Base-by-base conservation (phyloP, 1,139 yeast species). In the Blastobotrys arbuscula region DNA sequence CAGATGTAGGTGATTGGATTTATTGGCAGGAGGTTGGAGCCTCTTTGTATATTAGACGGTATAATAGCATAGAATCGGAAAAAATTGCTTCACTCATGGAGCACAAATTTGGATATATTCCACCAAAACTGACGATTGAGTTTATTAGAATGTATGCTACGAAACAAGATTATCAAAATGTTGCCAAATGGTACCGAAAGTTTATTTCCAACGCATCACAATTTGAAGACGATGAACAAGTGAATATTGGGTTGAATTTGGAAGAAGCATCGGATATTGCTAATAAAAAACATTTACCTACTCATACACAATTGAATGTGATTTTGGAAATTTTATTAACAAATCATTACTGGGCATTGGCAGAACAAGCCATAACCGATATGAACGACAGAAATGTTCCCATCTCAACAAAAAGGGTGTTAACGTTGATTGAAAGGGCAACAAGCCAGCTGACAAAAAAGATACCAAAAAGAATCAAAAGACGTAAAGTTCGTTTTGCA, bases 1-100 rank as follows among this genome's bases (percentile, higher is more conserved):
- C 45, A 1, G 69, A 67, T 23, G 63, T 60, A 1, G 42, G 39
- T 15, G 53, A 53, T 12, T 50, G 52, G 38, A 54, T 62, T 1
- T 64, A 62, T 49, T 67, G 71, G 71, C 42, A 48, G 8, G 69
- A 65, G 40, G 60, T 65, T 7, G 71, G 71, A 8, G 55, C 60
- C 0, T 49, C 63, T 20, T 58, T 64, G 41, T 55, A 60, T 42
- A 58, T 63, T 21, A 60, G 65, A 16, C 60, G 66, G 2, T 51
- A 52, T 23, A 51, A 54, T 21, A 24, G 59, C 35, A 37, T 45
- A 4, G 48, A 48, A 8, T 63, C 66, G 1, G 65, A 63, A 40
- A 39, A 39, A 12, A 41, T 61, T 1, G 59, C 62, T 0, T 15
- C 42, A 7, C 55, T 54, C 21, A 57, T 60, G 54, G 35, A 45